These are phyloP conservation scores for Trametes cingulata DNA, from an alignment of 768 basidiomycete species.

Conservation along the genomic window DNA sequence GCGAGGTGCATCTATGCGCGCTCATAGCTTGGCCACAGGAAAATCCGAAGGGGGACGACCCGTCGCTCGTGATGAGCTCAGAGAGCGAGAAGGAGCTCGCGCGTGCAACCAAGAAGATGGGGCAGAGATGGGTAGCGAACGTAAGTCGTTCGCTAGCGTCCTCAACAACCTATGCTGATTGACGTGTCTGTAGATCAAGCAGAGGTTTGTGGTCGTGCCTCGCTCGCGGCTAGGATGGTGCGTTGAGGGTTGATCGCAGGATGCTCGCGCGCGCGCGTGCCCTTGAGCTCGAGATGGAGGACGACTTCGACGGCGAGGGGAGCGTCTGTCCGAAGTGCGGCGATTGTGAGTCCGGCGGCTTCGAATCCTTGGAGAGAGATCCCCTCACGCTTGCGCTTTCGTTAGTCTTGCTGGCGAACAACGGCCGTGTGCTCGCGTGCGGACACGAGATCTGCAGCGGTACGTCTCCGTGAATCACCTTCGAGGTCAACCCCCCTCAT, in stretches of 20 bases:
- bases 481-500: no score
- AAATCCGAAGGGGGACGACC: slow-evolving; percentile 51
- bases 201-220: slow-evolving; percentile 29
- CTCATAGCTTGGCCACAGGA: background rate
- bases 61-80: slow-evolving; percentile 47
- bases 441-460: slow-evolving; percentile 67
- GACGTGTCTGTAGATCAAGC: slow-evolving; percentile 35
- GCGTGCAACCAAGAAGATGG: slow-evolving; percentile 50
- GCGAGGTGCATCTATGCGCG: background rate
- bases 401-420: slow-evolving; percentile 49
- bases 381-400: background rate
- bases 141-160: slow-evolving; percentile 8
- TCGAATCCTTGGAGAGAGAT: no score
- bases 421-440: slow-evolving; percentile 63
- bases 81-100: slow-evolving; percentile 57
- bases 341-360: slow-evolving; percentile 53
- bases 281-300: slow-evolving; percentile 49
- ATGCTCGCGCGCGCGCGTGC: slow-evolving; percentile 52
- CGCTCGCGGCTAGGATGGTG: background rate
- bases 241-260: slow-evolving; percentile 25
- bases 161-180: background rate
- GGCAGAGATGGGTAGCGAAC: slow-evolving; percentile 41
- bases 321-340: slow-evolving; percentile 64
- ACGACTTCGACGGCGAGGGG: slow-evolving; percentile 46
- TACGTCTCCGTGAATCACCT: slow-evolving; percentile 28